Base-by-base conservation (phyloP, 306 rosid genomes). In the Pachyrhizus erosus region DNA sequence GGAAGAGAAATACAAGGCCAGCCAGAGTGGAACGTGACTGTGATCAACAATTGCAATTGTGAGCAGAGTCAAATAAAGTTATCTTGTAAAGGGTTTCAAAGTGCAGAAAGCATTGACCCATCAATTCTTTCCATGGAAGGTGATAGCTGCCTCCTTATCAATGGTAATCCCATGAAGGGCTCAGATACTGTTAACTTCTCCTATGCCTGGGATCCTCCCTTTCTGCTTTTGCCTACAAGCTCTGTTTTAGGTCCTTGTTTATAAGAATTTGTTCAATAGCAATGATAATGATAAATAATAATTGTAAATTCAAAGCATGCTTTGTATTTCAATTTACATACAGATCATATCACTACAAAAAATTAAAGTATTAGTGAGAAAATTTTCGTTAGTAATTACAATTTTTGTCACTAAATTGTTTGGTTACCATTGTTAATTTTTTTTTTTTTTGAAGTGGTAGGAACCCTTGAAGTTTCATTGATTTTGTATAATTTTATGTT, bases 191-290 rank as follows among this genome's bases (percentile, higher is more conserved):
- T 90, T 3, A 15, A 9, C 0, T 91, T 90, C 80, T 83, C 90
- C 40, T 90, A 91, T 75, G 96, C 90, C 34, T 86, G 92, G 94
- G 86, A 92, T 37, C 91, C 90, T 60, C 97, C 91, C 54, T 83
- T 82, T 60, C 45, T 73, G 8, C 51, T 92, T 2, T 61, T 77
- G 70, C 92, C 94, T 23, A 1, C 34, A n/a, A 37, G 26, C 54
- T 88, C 90, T 68, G 43, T 71, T 24, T 1, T 85, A 43, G 66
- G 51, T 23, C 45, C 78, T 82, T 82, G 89, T 61, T 42, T 48
- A 11, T 78, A 37, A 37, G 29, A 10, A 43, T 48, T 29, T 55
- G 17, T 9, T 46, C 5, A 34, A 0, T 5, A 34, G 7, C 0
- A n/a, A 31, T 0, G 37, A 37, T 5, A 62, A 2, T 13, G 4